A percentile compares a stretch with the other conserved stretches of the same genome.
Conservation (phyloP, 257 asterid species). For the Solanum ahanhuiri region DNA sequence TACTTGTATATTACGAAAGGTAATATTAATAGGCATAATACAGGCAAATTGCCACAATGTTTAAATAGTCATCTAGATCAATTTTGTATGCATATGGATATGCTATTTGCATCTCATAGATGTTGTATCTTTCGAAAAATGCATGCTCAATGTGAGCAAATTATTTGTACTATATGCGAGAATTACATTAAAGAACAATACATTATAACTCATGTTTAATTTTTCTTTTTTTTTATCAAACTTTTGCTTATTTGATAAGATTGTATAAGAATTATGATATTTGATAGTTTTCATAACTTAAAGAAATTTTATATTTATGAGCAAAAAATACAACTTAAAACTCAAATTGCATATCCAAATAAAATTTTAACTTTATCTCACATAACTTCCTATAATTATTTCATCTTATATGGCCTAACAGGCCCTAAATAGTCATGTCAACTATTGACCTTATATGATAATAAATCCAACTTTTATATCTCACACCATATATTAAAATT, state of each 20-base stretch:
- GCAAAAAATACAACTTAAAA: not conserved
- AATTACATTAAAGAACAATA: too few species aligned
- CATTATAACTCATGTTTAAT: too few species aligned
- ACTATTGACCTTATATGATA: not conserved
- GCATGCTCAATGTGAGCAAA: too few species aligned
- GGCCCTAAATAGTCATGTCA: not conserved
- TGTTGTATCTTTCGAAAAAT: too few species aligned
- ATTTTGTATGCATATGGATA: too few species aligned
- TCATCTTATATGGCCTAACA: not conserved
- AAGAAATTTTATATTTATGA: too few species aligned
- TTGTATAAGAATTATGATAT: too few species aligned
- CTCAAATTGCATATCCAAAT: not conserved
- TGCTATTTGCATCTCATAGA: too few species aligned
- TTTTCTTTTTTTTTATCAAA: too few species aligned
- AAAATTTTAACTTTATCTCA: too few species aligned
- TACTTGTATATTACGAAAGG: not conserved
- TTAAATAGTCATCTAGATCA: not conserved
- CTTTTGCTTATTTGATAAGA: not conserved
- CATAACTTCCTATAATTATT: too few species aligned
- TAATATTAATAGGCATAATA: not conserved
- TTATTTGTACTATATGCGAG: too few species aligned
- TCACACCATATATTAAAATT: not conserved
- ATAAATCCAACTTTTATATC: not conserved
- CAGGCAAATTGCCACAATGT: not conserved
- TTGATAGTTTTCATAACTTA: not conserved